These are phyloP conservation scores for Porcisia hertigi DNA, from an alignment of 208 protist species.

Conservation along the genomic window DNA sequence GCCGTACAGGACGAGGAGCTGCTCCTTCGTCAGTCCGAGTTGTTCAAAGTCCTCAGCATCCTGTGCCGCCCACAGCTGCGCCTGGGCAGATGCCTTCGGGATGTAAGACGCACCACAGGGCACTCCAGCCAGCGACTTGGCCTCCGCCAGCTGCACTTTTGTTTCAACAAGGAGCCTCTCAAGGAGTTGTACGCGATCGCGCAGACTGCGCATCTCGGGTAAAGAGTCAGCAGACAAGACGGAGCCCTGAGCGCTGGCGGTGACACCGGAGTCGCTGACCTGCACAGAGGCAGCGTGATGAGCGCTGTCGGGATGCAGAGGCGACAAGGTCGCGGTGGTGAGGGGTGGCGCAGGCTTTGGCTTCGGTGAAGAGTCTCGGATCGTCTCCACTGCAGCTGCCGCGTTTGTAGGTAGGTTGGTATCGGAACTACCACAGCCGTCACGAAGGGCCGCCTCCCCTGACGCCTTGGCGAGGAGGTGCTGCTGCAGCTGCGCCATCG, in stretches of 20 bases:
- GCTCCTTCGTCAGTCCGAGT: conserved; percentile 9
- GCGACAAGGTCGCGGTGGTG: neutral
- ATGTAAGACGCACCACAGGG: conserved; percentile 1
- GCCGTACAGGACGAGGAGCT: conserved; percentile 1
- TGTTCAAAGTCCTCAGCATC: conserved; percentile 16
- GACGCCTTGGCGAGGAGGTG: neutral
- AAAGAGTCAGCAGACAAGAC: neutral
- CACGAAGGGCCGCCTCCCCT: too few relatives aligned
- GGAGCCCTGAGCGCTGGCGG: neutral
- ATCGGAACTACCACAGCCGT: neutral
- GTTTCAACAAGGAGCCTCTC: conserved; percentile 34
- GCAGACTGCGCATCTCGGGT: conserved; percentile 12
- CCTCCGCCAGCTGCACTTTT: conserved; percentile 35
- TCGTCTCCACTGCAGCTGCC: neutral
- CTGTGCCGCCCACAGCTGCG: conserved; percentile 20
- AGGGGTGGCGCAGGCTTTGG: too few relatives aligned
- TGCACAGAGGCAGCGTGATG: neutral
- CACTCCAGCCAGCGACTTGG: conserved; percentile 19
- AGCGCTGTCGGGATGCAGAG: neutral
- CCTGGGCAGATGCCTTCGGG: neutral
- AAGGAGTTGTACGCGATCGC: conserved; percentile 28
- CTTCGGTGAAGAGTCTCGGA: too few relatives aligned
- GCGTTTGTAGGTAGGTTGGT: neutral
- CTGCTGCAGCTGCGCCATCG: conserved; percentile 16
- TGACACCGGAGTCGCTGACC: neutral